phyloP scores from a whole-genome alignment of 2,329 filamentous ascomycete genomes.

The Penicillium psychrosexuale region DNA sequence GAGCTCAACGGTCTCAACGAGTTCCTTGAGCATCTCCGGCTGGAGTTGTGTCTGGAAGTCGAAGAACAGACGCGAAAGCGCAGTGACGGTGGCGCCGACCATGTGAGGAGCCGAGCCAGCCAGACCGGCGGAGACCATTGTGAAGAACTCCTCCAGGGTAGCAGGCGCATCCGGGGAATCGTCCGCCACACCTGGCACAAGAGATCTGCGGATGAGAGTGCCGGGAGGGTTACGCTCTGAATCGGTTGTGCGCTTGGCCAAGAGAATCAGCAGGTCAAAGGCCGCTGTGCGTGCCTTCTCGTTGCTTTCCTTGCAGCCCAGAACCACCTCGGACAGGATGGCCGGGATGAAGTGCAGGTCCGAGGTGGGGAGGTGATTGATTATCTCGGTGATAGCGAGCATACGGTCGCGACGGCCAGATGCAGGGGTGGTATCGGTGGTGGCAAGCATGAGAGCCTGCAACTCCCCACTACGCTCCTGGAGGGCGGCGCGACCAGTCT shows the following conservation, averaged over 20 bases:
- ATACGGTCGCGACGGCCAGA: conserved; percentile 85
- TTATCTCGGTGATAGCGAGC: conserved; percentile 73
- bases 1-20: conserved; percentile 92
- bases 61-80: conserved; percentile 87
- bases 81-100: conserved; percentile 96
- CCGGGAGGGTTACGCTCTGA: conserved; percentile 54
- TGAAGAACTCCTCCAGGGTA: conserved; percentile 91
- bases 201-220: conserved; percentile 78
- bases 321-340: conserved; percentile 88
- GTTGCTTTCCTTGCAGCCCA: conserved; percentile 96
- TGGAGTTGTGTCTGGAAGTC: conserved; percentile 75
- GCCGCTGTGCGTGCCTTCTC: conserved; percentile 87
- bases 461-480: conserved; percentile 72
- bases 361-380: conserved; percentile 71
- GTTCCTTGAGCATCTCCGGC: conserved; percentile 68
- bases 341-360: conserved; percentile 92
- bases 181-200: conserved; percentile 80
- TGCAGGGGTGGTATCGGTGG: conserved; percentile 78
- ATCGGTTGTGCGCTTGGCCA: conserved; percentile 77
- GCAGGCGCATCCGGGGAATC: conserved; percentile 75
- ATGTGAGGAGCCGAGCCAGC: conserved; percentile 92
- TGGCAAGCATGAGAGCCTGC: conserved; percentile 74
- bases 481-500: conserved; percentile 72
- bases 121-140: conserved; percentile 94
- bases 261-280: conserved; percentile 83